These are phyloP conservation scores for Wickerhamiella hasegawae DNA, from an alignment of 805 yeast genomes.

Conservation along the genomic window DNA sequence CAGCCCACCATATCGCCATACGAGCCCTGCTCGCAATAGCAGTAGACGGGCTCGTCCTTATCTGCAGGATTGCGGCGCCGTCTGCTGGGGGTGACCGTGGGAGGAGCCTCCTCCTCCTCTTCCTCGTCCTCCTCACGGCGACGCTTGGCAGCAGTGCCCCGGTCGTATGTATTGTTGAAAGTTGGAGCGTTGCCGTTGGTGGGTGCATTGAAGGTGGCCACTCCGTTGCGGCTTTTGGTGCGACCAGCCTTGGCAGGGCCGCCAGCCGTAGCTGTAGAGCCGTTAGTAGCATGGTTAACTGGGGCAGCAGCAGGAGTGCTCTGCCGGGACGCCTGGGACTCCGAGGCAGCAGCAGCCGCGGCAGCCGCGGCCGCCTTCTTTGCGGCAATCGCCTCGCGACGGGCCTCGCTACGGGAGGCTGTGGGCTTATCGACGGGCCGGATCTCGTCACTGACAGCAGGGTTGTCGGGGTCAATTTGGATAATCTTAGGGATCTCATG, in stretches of 20 bases:
- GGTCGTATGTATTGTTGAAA: conserved; percentile 4
- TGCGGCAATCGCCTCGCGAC: conserved; percentile 90
- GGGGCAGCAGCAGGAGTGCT: conserved; percentile 10
- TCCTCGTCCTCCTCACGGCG: conserved; percentile 6
- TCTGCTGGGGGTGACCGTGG: conserved; percentile 3
- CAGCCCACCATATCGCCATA: conserved; percentile 99
- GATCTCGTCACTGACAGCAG: conserved; percentile 58
- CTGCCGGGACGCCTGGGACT: conserved; percentile 11
- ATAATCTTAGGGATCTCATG: conserved; percentile 71
- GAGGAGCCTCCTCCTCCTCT: conserved; percentile 14
- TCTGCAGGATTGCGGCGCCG: conserved; percentile 10
- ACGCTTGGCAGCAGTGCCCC: conserved; percentile 1
- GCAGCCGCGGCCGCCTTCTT: conserved; percentile 39
- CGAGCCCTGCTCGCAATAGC: conserved; percentile 93
- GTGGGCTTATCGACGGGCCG: conserved; percentile 37
- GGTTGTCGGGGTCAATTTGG: conserved; percentile 52
- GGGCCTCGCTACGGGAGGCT: conserved; percentile 66
- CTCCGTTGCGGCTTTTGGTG: neutral
- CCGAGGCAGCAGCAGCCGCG: conserved; percentile 6
- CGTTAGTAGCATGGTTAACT: neutral
- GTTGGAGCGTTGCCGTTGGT: neutral
- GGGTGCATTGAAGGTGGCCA: neutral
- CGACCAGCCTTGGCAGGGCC: neutral
- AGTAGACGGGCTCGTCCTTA: conserved; percentile 65
- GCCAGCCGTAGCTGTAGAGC: neutral